These are phyloP conservation scores for Cladophialophora immunda DNA, from an alignment of 2,329 filamentous ascomycete genomes.

Conservation along the genomic window DNA sequence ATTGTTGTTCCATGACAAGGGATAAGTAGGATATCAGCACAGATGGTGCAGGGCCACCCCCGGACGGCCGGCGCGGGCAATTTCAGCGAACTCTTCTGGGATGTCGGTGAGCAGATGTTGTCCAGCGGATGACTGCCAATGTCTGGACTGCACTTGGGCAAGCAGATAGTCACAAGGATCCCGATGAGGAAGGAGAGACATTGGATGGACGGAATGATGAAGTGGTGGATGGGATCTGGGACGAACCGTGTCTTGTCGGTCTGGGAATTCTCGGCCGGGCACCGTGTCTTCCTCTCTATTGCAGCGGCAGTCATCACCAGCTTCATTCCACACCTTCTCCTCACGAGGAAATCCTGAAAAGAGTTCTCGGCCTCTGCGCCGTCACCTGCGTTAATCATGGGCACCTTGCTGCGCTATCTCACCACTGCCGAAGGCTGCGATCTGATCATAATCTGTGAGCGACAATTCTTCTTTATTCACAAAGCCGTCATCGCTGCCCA, in stretches of 20 bases:
- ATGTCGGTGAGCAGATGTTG: background rate
- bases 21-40: background rate
- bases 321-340: background rate
- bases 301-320: background rate
- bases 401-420: conserved; percentile 8
- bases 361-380: background rate
- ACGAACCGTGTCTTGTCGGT: background rate
- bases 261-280: background rate
- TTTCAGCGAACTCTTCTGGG: background rate
- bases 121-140: background rate
- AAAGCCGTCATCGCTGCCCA: conserved; percentile 15
- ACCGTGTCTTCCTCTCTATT: background rate
- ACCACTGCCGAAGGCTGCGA: conserved; percentile 14
- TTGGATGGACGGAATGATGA: background rate
- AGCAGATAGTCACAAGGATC: background rate
- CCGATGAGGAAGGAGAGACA: background rate
- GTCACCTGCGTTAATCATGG: conserved; percentile 2
- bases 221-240: background rate
- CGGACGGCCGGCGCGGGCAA: too few species aligned
- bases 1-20: background rate
- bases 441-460: conserved; percentile 27
- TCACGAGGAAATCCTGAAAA: background rate
- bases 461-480: conserved; percentile 28
- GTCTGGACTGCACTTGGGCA: background rate
- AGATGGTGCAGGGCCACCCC: too few species aligned